Percentiles rank a stretch among this genome's conserved stretches.
Conservation (phyloP, 163 green algal species). For the Chlorella variabilis region DNA sequence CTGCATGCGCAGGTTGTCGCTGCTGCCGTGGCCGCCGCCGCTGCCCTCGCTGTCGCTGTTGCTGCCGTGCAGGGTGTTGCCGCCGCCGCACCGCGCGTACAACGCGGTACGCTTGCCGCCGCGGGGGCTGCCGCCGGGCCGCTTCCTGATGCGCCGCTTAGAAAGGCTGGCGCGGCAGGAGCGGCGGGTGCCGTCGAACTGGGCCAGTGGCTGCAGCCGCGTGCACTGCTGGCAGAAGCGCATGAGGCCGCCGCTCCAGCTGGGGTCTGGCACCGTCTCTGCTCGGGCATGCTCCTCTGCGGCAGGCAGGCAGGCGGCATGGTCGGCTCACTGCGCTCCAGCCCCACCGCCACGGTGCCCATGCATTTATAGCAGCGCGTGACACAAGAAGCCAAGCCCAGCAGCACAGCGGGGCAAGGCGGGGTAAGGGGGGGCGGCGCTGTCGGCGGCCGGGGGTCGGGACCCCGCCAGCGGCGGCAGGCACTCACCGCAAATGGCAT, state of each 20-base stretch:
- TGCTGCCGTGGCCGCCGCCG: neutral
- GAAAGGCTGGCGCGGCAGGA: neutral
- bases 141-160: neutral
- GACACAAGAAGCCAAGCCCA: no score
- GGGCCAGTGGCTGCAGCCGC: neutral
- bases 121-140: no score
- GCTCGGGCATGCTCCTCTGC: neutral
- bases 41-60: neutral
- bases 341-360: no score
- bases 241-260: neutral
- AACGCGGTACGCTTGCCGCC: neutral
- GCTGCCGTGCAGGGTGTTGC: neutral
- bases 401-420: no score
- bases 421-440: no score
- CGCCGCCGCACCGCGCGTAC: neutral
- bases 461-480: no score
- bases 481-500: neutral
- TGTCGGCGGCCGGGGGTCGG: no score
- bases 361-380: neutral
- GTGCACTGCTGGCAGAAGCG: conserved; percentile 1
- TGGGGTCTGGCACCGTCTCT: neutral
- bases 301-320: no score
- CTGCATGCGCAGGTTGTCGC: neutral
- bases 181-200: neutral
- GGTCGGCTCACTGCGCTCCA: no score